Evolutionary conservation across 768 basidiomycete genomes (phyloP), one percentile per base, ranked within the genome.

Genomic region (Daedalea quercina): DNA sequence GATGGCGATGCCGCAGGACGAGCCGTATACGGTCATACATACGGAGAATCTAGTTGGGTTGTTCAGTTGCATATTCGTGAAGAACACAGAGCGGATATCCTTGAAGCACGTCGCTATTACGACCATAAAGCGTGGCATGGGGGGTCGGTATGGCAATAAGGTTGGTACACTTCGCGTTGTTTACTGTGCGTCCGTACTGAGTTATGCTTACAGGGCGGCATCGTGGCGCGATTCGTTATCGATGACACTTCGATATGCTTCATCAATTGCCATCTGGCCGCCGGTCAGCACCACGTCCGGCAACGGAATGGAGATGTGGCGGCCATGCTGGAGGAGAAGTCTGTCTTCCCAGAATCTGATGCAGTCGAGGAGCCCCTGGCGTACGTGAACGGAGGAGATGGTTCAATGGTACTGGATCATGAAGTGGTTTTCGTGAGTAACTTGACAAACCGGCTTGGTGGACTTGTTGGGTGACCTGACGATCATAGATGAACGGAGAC

Each of bases 231-330:
- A 19, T 84, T 96, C 55, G 80, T 94, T 7, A 76, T 98, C 43
- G 93, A 93, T 54, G 93, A 97, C 66, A 88, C 94, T 1, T 94
- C 91, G 0, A 65, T 97, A 13, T 98, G 95, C 69, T 87, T 96
- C 62, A 82, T 98, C 71, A 99, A 99, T 69, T 93, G 90, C 58
- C 95, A 99, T 75, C 79, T 99, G 54, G 95, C 94, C n/a, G 91
- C 92, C 6, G 95, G 95, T 1, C 94, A 97, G 62, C 78, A 80
- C 52, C 87, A 88, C 47, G 79, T 87, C 17, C 79, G 87, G 1
- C 77, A 87, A 55, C 78, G 95, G 17, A 96, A 96, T 60, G 82
- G 85, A 2, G 95, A 99, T 67, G 73, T 94, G 11, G 85, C 88
- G 6, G 86, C 84, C 0, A 88, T 98, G 54, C 69, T 97, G 54